phyloP scores from a whole-genome alignment of 1,284 basidiomycete species.

The Leccinum solheimii region DNA sequence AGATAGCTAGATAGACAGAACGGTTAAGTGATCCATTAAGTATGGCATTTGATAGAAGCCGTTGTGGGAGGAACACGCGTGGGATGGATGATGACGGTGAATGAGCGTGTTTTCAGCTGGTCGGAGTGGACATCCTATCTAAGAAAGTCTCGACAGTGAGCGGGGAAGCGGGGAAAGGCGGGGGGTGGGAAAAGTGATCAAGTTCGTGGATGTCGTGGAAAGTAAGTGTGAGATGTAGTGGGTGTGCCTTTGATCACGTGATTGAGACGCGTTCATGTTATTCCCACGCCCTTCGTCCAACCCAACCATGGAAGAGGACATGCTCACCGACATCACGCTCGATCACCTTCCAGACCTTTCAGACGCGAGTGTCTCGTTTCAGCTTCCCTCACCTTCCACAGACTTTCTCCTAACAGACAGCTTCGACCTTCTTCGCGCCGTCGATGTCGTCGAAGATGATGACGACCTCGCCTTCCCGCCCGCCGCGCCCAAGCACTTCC shows the following conservation, averaged over 20 bases:
- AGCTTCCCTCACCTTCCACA: conserved; percentile 45
- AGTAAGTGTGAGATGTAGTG: too few relatives aligned
- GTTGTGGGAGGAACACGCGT: conserved; percentile 20
- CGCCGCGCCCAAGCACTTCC: conserved; percentile 23
- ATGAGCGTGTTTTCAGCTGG: conserved; percentile 8
- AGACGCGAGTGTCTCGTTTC: conserved; percentile 50
- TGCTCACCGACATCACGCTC: conserved; percentile 43
- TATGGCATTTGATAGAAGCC: conserved; percentile 21
- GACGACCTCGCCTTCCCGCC: conserved; percentile 38
- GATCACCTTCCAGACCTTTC: conserved; percentile 51
- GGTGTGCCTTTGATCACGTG: conserved; percentile 26
- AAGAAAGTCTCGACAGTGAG: not conserved
- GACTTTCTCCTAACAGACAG: conserved; percentile 39
- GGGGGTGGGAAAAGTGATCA: conserved; percentile 17
- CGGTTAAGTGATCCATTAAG: conserved; percentile 10
- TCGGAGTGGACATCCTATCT: conserved; percentile 5
- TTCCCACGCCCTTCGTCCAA: conserved; percentile 24
- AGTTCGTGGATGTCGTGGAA: conserved; percentile 1
- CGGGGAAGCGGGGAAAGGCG: conserved; percentile 31
- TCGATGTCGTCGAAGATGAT: conserved; percentile 7
- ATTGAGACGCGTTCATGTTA: conserved; percentile 25
- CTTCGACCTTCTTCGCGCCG: conserved; percentile 43
- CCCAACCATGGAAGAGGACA: not conserved
- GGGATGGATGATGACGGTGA: not conserved
- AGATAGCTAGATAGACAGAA: conserved; percentile 4